Conservation (phyloP, 164 flowering plant genomes). For the Stephania yunnanensis region DNA sequence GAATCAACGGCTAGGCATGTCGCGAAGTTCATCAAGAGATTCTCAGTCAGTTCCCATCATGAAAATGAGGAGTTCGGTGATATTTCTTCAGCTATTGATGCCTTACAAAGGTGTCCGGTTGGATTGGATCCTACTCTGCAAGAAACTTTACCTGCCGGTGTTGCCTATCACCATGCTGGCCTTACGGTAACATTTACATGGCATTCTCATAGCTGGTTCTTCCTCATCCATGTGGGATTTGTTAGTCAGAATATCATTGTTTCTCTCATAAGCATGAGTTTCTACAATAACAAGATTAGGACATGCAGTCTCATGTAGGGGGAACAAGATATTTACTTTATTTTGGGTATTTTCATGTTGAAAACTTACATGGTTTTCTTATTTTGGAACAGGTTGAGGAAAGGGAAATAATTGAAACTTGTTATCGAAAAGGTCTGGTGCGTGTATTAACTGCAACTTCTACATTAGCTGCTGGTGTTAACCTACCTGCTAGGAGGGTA, state of each 20-base stretch:
- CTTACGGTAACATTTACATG: slow-evolving; percentile 58
- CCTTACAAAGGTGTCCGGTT: slow-evolving; percentile 66
- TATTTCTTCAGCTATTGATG: slow-evolving; percentile 68
- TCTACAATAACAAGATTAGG: background rate
- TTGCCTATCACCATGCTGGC: slow-evolving; percentile 99
- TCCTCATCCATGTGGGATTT: background rate
- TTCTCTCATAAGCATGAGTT: background rate
- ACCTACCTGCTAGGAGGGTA: slow-evolving; percentile 94
- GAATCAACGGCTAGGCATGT: slow-evolving; percentile 92
- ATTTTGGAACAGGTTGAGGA: slow-evolving; percentile 71
- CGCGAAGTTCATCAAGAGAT: slow-evolving; percentile 58
- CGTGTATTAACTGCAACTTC: slow-evolving; percentile 94
- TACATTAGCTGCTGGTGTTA: slow-evolving; percentile 97
- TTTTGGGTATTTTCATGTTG: background rate
- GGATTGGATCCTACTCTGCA: slow-evolving; percentile 85
- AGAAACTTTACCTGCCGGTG: slow-evolving; percentile 89
- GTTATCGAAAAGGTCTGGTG: slow-evolving; percentile 86
- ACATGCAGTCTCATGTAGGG: background rate
- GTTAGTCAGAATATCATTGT: background rate
- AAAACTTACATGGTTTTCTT: background rate
- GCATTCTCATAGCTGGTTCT: background rate
- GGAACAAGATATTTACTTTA: background rate
- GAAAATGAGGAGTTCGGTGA: slow-evolving; percentile 46
- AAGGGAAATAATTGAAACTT: slow-evolving; percentile 88
- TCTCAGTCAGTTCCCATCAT: slow-evolving; percentile 29